Conservation (phyloP, 257 asterid genomes). For the Nicotiana attenuata region DNA sequence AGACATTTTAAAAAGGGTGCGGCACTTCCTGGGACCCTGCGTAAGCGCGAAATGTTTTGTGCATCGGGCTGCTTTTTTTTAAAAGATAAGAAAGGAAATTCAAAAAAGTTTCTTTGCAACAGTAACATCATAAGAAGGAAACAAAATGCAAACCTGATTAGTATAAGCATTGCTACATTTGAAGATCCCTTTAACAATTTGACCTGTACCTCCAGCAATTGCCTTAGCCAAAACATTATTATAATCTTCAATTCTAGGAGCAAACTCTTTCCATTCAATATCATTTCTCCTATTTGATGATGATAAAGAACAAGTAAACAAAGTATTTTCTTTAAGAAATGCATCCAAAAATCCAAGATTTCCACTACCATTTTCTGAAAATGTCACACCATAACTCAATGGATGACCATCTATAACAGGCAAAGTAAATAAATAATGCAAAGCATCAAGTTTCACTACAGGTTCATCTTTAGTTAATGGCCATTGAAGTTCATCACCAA, state of each 20-base stretch:
- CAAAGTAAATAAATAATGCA: constrained; percentile 59
- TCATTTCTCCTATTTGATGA: constrained; percentile 19
- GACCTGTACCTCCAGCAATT: constrained; percentile 80
- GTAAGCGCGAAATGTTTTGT: too few relatives aligned
- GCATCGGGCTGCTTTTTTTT: too few relatives aligned
- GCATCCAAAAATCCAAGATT: constrained; percentile 44
- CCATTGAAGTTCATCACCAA: constrained; percentile 76
- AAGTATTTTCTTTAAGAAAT: constrained; percentile 47
- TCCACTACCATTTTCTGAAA: constrained; percentile 26
- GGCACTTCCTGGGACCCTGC: too few relatives aligned
- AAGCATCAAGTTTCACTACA: constrained; percentile 57
- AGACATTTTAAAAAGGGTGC: too few relatives aligned
- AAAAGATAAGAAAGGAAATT: too few relatives aligned
- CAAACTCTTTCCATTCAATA: constrained; percentile 69
- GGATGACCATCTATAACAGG: constrained; percentile 57
- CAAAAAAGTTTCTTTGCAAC: too few relatives aligned
- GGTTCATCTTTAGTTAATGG: constrained; percentile 83
- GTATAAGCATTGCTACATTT: constrained; percentile 65
- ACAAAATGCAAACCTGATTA: constrained; percentile 40
- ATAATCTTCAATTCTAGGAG: constrained; percentile 64
- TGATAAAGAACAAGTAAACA: constrained; percentile 32
- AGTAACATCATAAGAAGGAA: not conserved
- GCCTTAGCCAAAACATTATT: constrained; percentile 68
- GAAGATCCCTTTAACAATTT: constrained; percentile 71
- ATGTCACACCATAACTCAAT: constrained; percentile 70